A percentile compares a stretch with the other conserved stretches of the same genome.
phyloP scores from a whole-genome alignment of 345 rosid species.

The Eucalyptus fibrosa region DNA sequence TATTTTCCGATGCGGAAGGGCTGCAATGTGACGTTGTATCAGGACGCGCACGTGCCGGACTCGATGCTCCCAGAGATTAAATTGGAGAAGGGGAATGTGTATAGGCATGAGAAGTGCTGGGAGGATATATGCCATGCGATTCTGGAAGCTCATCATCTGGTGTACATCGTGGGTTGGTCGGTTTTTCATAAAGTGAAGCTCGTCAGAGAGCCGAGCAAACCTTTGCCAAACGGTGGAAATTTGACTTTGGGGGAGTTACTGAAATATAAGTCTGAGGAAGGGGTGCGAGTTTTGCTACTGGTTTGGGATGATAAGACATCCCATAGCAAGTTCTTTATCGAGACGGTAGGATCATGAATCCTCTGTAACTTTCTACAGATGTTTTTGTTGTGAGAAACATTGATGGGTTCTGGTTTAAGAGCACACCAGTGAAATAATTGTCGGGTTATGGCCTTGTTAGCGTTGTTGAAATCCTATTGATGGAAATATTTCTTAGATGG shows the following conservation, averaged over 20 bases:
- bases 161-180: conserved; percentile 83
- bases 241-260: conserved; percentile 62
- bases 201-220: conserved; percentile 48
- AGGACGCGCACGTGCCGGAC: conserved; percentile 68
- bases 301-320: conserved; percentile 98
- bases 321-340: conserved; percentile 54
- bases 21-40: conserved; percentile 54
- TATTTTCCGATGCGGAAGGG: conserved; percentile 68
- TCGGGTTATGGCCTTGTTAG: not conserved
- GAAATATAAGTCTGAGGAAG: conserved; percentile 80
- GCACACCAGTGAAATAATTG: not conserved
- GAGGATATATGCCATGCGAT: conserved; percentile 86
- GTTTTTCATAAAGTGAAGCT: conserved; percentile 59
- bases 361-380: not conserved
- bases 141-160: conserved; percentile 77
- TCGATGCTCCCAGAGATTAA: conserved; percentile 32
- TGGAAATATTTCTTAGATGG: not conserved
- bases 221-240: conserved; percentile 50
- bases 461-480: not conserved
- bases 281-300: conserved; percentile 66
- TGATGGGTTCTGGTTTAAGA: not conserved
- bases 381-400: not conserved
- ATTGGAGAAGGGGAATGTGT: conserved; percentile 40
- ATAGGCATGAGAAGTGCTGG: conserved; percentile 57
- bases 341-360: conserved; percentile 32